A percentile compares a stretch with the other conserved stretches of the same genome.
phyloP scores from a whole-genome alignment of 140 eudicot genomes.

The Oenanthe javanica region DNA sequence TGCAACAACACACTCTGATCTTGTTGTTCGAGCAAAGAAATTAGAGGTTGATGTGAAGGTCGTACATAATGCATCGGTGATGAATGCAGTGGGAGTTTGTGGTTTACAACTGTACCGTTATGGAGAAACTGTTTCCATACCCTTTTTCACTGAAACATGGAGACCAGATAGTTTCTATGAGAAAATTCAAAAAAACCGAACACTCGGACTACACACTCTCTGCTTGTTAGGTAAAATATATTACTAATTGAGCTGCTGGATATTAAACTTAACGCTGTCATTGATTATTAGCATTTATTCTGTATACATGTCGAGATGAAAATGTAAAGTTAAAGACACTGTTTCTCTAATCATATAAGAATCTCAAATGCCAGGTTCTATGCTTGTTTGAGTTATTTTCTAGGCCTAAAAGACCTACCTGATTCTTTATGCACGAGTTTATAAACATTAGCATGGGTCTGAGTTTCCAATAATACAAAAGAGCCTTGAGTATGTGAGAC shows the following conservation, averaged over 20 bases:
- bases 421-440: neutral
- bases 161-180: slow-evolving; percentile 93
- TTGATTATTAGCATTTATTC: neutral
- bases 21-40: slow-evolving; percentile 90
- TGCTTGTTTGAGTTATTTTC: neutral
- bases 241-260: neutral
- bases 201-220: slow-evolving; percentile 79
- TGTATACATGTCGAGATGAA: neutral
- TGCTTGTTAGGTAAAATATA: slow-evolving; percentile 66
- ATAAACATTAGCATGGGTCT: neutral
- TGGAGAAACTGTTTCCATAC: slow-evolving; percentile 92
- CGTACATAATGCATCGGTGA: slow-evolving; percentile 89
- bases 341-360: neutral
- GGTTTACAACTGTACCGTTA: slow-evolving; percentile 92
- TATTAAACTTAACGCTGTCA: neutral
- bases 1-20: slow-evolving; percentile 93
- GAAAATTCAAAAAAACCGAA: slow-evolving; percentile 66
- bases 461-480: neutral
- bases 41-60: slow-evolving; percentile 71
- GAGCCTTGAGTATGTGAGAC: neutral
- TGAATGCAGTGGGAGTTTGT: slow-evolving; percentile 97
- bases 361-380: neutral
- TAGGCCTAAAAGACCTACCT: neutral
- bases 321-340: neutral
- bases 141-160: slow-evolving; percentile 94